Evolutionary conservation across 1,284 basidiomycete genomes (phyloP), one percentile per base, ranked within the genome.

Genomic region (Ustilago curta): DNA sequence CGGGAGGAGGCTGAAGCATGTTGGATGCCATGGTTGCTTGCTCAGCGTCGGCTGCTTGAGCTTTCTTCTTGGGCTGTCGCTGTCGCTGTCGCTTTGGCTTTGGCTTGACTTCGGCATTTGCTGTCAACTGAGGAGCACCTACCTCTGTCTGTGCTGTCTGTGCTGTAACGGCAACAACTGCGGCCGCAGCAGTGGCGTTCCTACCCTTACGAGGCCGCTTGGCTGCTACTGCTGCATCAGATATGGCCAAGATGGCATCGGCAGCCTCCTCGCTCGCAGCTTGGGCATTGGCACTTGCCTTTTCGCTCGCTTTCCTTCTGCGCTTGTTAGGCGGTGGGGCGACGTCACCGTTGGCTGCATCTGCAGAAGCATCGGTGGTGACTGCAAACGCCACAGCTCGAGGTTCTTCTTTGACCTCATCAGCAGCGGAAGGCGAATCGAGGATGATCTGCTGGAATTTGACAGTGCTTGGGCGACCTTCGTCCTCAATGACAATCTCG

Each of bases 401-500:
- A 14, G 40, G 25, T 44, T 69, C 66, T 16, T 54, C 37, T 40
- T 70, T 74, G 55, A 66, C 54, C 7, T 53, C 45, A 29, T n/a
- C 32, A 2, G 18, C 29, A 18, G 52, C 49, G n/a, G 48, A 37
- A 35, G 54, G 45, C 14, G 47, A 45, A 16, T 71, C 73, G 0
- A 72, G 21, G 11, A 76, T 55, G 56, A 76, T 76, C 45, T 71
- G 69, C 32, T 65, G 61, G 37, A 71, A 76, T 47, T 72, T 72
- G 62, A 76, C 62, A 7, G 52, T 66, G 49, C 74, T 72, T 12
- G 62, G 65, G 16, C 59, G 54, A n/a, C 74, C 74, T 25, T 72
- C 60, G n/a, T 76, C 74, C 45, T 72, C 69, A 40, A 76, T 72
- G 19, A 72, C 47, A 23, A 76, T 67, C 51, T 72, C 74, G 47